These are phyloP conservation scores for Dittrichia graveolens DNA, from an alignment of 129 eudicot genomes.

Conservation along the genomic window DNA sequence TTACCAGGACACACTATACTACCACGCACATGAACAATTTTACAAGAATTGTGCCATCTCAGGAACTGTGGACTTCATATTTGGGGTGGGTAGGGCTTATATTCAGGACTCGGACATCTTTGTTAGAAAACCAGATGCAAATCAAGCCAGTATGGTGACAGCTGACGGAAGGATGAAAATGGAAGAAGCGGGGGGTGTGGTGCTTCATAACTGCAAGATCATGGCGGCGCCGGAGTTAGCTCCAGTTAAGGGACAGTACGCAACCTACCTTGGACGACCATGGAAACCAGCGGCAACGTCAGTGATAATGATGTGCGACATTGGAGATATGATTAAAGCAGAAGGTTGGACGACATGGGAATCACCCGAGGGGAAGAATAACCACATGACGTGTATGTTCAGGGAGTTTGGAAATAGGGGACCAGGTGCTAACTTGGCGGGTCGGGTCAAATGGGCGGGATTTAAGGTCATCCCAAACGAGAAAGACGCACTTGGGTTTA, in stretches of 20 bases:
- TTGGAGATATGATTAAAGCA: constrained; percentile 58
- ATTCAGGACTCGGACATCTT: constrained; percentile 57
- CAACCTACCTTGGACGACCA: constrained; percentile 61
- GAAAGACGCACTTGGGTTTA: constrained; percentile 39
- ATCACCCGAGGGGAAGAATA: constrained; percentile 28
- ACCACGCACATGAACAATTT: constrained; percentile 54
- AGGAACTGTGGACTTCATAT: constrained; percentile 68
- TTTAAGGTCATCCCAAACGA: constrained; percentile 14
- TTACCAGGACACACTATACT: constrained; percentile 67
- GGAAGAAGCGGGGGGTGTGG: constrained; percentile 46
- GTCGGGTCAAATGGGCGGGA: constrained; percentile 44
- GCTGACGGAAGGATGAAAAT: constrained; percentile 53
- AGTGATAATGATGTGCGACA: constrained; percentile 42
- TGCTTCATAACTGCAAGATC: constrained; percentile 57
- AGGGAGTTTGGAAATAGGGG: constrained; percentile 52
- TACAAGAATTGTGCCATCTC: constrained; percentile 54
- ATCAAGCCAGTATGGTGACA: constrained; percentile 57
- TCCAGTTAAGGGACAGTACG: constrained; percentile 33
- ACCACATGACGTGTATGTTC: constrained; percentile 46
- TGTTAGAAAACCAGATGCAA: constrained; percentile 41
- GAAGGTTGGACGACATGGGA: constrained; percentile 60
- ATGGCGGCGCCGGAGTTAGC: constrained; percentile 37
- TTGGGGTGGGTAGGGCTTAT: constrained; percentile 53
- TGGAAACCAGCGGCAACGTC: constrained; percentile 51
- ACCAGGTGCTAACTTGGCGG: constrained; percentile 47